Evolutionary conservation across 2,329 filamentous ascomycete species (phyloP), one percentile per base, ranked within the genome.

Genomic region (Ophiosphaerella herpotricha): DNA sequence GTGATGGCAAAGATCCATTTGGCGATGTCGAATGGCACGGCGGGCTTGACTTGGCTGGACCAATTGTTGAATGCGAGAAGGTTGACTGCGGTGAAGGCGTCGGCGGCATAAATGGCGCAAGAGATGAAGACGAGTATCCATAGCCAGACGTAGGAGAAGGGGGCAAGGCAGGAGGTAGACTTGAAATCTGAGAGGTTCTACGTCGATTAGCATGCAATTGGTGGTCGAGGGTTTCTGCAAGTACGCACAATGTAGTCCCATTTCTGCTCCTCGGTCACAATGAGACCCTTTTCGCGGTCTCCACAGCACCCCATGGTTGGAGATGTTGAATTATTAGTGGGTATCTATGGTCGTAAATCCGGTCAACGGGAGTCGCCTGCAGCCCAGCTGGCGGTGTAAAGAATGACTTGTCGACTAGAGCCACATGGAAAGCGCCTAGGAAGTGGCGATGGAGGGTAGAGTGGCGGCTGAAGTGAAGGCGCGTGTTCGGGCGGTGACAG

Each of bases 1-100:
- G 92, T 96, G 48, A 85, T 84, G 24, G 90, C 88, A 71, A 97
- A 99, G 71, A 99, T 92, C 91, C 92, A 97, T 77, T 94, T 95
- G 11, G 91, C 89, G 46, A 93, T 83, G 41, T 84, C 77, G 66
- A 95, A 85, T 3, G 86, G 83, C 58, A 97, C 88, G 35, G 84
- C 82, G 1, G 91, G 91, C 61, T 90, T 77, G 61, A 97, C 88
- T 60, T 90, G 82, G 45, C 89, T 90, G 1, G 90, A 90, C 92
- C 92, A 97, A 52, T 85, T 85, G 76, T 95, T 85, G 76, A 96
- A 97, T 48, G 83, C 89, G 43, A 99, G 82, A 35, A 99, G 80
- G 57, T 96, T 95, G 75, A 97, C 83, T 55, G 92, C 92, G 4
- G 92, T 97, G 70, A 97, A 97, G 54, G 87, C 91, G 75, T 97